A percentile compares a stretch with the other conserved stretches of the same genome.
phyloP scores from a whole-genome alignment of 192 early-diverging fungal genomes.

The Umbelopsis sp. region DNA sequence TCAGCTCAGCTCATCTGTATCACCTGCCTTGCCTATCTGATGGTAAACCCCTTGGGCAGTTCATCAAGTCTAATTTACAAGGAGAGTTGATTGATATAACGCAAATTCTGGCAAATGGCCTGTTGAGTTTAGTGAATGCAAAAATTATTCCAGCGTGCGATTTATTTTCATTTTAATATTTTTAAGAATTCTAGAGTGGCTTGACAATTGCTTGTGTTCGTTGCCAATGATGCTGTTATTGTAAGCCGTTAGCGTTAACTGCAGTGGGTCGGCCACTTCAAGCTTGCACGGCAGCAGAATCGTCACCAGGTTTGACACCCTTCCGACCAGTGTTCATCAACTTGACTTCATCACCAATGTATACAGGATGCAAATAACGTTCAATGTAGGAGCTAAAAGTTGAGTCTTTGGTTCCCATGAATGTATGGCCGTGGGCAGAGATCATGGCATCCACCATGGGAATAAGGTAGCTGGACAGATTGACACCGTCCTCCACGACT shows the following conservation, averaged over 20 bases:
- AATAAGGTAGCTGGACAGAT: constrained; percentile 48
- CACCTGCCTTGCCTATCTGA: too few relatives aligned
- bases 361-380: constrained; percentile 42
- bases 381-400: constrained; percentile 51
- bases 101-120: too few relatives aligned
- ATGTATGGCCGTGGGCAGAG: constrained; percentile 50
- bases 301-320: not conserved
- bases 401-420: constrained; percentile 53
- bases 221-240: not conserved
- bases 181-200: not conserved
- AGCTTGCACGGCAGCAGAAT: not conserved
- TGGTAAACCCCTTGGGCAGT: too few relatives aligned
- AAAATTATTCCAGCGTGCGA: constrained; percentile 12
- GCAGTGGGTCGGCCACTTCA: not conserved
- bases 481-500: constrained; percentile 45
- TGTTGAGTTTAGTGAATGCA: not conserved
- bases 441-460: constrained; percentile 61
- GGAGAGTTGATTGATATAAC: too few relatives aligned
- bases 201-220: not conserved
- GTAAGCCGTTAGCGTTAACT: too few relatives aligned
- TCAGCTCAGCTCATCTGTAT: too few relatives aligned
- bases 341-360: constrained; percentile 31
- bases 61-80: too few relatives aligned
- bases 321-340: constrained; percentile 19
- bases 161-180: not conserved